Base-by-base conservation (phyloP, 305 asterid genomes). In the Plantago rigida region DNA sequence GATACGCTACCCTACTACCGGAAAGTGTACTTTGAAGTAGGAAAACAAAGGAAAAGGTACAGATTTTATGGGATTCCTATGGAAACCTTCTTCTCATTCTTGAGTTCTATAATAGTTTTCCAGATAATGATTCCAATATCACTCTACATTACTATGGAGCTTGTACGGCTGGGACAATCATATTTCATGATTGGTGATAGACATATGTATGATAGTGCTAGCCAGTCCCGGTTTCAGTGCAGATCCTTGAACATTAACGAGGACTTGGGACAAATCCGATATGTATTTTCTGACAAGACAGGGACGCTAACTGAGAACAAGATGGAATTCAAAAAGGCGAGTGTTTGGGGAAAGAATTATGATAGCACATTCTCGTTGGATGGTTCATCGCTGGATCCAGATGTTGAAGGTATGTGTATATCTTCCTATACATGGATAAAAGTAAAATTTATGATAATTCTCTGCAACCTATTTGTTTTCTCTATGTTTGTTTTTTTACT, bases 91-190 rank as follows among this genome's bases (percentile, higher is more conserved):
- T 83, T 92, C 82, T 83, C 97, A 6, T 87, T 92, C 78, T 77
- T 92, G 87, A 92, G 97, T 71, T 86, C 99, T 24, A 71, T 92
- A 62, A 92, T 92, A 68, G 97, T 92, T 70, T 92, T 92, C 80
- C 99, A 92, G 81, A 92, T 92, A 60, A 92, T 92, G 99, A 89
- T 92, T 69, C 99, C 99, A 3, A 92, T 89, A 71, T 89, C 99
- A 66, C 89, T 92, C 41, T 92, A 92, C 72, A 92, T 92, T 79
- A 89, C 99, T 42, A 92, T 92, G 99, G 99, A 92, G 87, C 75
- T 92, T 74, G 99, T 92, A 60, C 84, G 99, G 65, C 70, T 92
- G 84, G 99, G 99, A 65, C 97, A 92, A 63, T 89, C 99, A 34
- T 92, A 89, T 79, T 92, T 89, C 81, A 89, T 92, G 99, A 92